Conservation (phyloP, 257 asterid genomes). For the Misopates orontium region DNA sequence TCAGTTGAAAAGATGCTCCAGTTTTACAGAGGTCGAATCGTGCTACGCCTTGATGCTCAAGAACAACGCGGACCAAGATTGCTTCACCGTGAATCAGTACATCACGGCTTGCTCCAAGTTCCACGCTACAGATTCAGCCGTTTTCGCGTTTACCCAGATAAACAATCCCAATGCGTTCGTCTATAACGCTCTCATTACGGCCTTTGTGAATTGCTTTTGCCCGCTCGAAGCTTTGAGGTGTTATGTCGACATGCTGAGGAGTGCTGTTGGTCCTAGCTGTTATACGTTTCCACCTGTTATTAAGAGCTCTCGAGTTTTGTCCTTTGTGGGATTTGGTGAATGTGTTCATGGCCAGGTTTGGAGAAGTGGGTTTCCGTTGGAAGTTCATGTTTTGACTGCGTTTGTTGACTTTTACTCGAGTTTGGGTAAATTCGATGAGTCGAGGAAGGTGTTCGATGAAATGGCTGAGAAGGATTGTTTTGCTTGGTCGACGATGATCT, state of each 20-base stretch:
- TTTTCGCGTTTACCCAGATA: slow-evolving; percentile 45
- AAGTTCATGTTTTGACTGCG: slow-evolving; percentile 62
- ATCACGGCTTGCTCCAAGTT: slow-evolving; percentile 59
- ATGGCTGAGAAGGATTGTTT: slow-evolving; percentile 62
- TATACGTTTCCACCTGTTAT: slow-evolving; percentile 61
- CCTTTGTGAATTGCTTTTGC: slow-evolving; percentile 44
- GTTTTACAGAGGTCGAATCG: slow-evolving; percentile 54
- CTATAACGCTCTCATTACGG: slow-evolving; percentile 58
- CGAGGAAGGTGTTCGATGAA: slow-evolving; percentile 63
- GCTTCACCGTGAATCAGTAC: slow-evolving; percentile 68
- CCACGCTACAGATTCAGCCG: slow-evolving; percentile 42
- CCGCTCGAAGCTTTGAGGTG: slow-evolving; percentile 46
- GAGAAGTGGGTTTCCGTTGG: slow-evolving; percentile 51
- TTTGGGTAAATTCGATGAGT: slow-evolving; percentile 43
- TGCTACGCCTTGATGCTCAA: slow-evolving; percentile 53
- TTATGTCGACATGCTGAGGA: slow-evolving; percentile 53
- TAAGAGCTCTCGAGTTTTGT: slow-evolving; percentile 52
- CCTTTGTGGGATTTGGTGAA: slow-evolving; percentile 42
- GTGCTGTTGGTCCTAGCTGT: slow-evolving; percentile 50
- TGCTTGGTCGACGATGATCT: slow-evolving; percentile 68
- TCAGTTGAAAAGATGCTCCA: slow-evolving; percentile 49
- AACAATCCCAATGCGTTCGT: slow-evolving; percentile 56
- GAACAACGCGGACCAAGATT: slow-evolving; percentile 52
- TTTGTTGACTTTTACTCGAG: slow-evolving; percentile 64
- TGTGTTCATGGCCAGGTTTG: slow-evolving; percentile 57